Conservation (phyloP, 768 basidiomycete species). For the Pisolithus orientalis region DNA sequence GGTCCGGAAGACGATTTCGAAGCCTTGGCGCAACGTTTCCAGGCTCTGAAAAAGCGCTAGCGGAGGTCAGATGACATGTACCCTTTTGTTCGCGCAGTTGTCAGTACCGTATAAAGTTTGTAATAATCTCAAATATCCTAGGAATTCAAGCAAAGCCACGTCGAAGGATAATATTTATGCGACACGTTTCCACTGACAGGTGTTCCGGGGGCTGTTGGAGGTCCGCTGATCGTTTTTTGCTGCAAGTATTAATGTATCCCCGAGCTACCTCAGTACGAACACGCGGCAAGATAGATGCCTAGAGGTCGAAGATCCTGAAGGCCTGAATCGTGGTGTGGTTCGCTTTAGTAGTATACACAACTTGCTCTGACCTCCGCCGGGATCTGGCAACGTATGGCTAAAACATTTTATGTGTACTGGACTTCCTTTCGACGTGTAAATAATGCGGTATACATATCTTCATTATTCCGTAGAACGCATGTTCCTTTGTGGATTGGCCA, state of each 20-base stretch:
- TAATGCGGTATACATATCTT: neutral
- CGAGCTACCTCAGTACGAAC: neutral
- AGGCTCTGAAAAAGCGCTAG: constrained; percentile 78
- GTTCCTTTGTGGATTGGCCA: neutral
- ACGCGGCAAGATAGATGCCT: neutral
- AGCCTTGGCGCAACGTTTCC: constrained; percentile 72
- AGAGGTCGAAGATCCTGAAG: neutral
- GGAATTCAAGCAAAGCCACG: too few relatives aligned
- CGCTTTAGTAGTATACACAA: neutral
- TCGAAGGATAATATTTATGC: too few relatives aligned
- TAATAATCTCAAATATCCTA: too few relatives aligned
- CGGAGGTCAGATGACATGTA: neutral
- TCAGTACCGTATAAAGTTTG: too few relatives aligned
- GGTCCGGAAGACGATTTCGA: constrained; percentile 65
- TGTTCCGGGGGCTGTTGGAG: neutral
- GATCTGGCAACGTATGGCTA: neutral
- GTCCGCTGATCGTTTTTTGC: neutral
- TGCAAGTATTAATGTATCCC: neutral
- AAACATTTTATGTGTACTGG: neutral
- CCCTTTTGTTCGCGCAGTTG: neutral
- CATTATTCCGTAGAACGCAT: neutral
- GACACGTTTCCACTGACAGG: too few relatives aligned
- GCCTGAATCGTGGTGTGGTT: neutral
- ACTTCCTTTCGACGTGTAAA: neutral
- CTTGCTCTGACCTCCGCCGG: neutral